These are phyloP conservation scores for Hypholoma sublateritium DNA, from an alignment of 768 basidiomycete species.

Conservation along the genomic window DNA sequence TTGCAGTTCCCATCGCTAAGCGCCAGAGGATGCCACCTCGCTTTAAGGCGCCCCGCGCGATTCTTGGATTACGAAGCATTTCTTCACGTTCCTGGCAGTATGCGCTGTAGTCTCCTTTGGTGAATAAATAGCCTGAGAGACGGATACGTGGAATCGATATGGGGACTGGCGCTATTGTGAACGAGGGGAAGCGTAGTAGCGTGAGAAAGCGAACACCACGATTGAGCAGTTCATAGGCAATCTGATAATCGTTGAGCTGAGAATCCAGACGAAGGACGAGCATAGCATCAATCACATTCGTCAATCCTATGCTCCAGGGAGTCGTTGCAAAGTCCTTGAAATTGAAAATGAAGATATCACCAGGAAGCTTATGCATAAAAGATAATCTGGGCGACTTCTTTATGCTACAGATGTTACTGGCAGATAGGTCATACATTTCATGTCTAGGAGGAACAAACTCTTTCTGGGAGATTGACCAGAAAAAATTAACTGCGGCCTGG, in stretches of 20 bases:
- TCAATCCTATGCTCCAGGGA: not conserved
- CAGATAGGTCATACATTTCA: not conserved
- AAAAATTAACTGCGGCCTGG: not conserved
- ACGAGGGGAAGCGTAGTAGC: not conserved
- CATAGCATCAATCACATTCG: not conserved
- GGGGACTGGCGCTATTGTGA: not conserved
- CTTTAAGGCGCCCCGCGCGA: not conserved
- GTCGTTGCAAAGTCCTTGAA: not conserved
- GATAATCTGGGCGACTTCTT: not conserved
- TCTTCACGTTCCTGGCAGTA: not conserved
- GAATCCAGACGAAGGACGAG: not conserved
- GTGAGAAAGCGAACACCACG: not conserved
- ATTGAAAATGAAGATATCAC: not conserved
- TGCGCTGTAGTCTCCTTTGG: not conserved
- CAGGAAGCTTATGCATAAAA: not conserved
- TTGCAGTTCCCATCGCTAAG: not conserved
- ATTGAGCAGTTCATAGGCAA: not conserved
- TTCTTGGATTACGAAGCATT: not conserved
- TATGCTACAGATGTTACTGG: not conserved
- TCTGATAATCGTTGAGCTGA: not conserved
- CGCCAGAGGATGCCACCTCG: constrained; percentile 2
- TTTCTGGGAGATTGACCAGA: not conserved
- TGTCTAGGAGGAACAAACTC: not conserved
- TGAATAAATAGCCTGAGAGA: not conserved
- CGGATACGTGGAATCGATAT: not conserved